Percentiles rank a stretch among this genome's conserved stretches.
Evolutionary conservation across 164 flowering plant genomes (phyloP).

Genomic region (Vitis riparia): DNA sequence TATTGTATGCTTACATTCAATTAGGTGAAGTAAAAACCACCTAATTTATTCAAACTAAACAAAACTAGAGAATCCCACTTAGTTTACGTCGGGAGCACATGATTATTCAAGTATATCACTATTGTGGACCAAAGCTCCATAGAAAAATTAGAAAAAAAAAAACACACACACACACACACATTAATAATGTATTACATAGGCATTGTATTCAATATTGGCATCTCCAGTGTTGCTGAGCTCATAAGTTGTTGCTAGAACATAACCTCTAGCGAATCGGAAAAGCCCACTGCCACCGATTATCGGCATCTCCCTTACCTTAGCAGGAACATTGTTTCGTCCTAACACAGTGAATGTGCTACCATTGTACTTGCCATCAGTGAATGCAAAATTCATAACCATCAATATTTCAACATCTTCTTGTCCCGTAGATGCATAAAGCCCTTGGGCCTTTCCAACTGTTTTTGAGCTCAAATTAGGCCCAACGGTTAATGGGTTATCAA

Average conservation of each 20-base stretch:
- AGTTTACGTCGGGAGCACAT: not conserved
- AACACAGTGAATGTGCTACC: constrained; percentile 32
- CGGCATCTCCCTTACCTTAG: constrained; percentile 34
- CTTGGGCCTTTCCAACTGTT: constrained; percentile 34
- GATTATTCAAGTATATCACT: too few relatives aligned
- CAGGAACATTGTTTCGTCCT: constrained; percentile 26
- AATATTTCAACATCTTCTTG: constrained; percentile 19
- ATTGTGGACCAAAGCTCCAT: too few relatives aligned
- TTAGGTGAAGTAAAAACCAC: too few relatives aligned
- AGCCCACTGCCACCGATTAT: constrained; percentile 40
- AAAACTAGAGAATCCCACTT: too few relatives aligned
- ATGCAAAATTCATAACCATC: constrained; percentile 40
- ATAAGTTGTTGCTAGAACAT: not conserved
- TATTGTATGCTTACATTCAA: too few relatives aligned
- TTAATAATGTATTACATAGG: constrained; percentile 12
- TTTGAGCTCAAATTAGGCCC: constrained; percentile 27
- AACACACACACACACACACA: too few relatives aligned
- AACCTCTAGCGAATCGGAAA: constrained; percentile 15
- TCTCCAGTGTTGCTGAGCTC: not conserved
- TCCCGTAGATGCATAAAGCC: constrained; percentile 28
- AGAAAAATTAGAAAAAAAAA: too few relatives aligned
- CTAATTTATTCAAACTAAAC: too few relatives aligned
- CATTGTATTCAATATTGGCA: constrained; percentile 15
- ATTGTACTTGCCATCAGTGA: constrained; percentile 32
- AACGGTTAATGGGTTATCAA: constrained; percentile 34